These are phyloP conservation scores for Aureobasidium melanogenum DNA, from an alignment of 2,329 filamentous ascomycete genomes.

Conservation along the genomic window DNA sequence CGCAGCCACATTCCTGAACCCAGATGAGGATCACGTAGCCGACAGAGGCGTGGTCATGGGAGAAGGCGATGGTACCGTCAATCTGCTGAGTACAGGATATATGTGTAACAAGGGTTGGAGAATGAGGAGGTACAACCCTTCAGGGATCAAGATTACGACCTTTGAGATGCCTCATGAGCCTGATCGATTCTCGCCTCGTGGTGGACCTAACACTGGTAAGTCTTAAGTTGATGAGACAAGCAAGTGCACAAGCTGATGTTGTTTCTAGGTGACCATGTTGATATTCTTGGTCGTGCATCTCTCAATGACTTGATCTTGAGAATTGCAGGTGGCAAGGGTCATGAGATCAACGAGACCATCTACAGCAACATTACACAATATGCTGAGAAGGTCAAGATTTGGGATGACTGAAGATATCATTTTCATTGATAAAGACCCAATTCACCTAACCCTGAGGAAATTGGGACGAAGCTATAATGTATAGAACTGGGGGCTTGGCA, in stretches of 20 bases:
- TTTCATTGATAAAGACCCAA: not conserved
- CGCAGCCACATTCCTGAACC: conserved; percentile 56
- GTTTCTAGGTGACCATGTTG: conserved; percentile 73
- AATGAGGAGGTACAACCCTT: conserved; percentile 88
- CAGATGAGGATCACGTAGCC: conserved; percentile 56
- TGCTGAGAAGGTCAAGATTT: conserved; percentile 73
- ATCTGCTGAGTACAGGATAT: conserved; percentile 82
- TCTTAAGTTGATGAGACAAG: not conserved
- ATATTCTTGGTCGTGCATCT: conserved; percentile 81
- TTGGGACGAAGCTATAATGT: not conserved
- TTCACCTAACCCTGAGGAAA: not conserved
- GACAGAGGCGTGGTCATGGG: conserved; percentile 94
- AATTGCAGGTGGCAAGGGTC: conserved; percentile 76
- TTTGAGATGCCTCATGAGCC: conserved; percentile 97
- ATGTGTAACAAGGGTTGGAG: conserved; percentile 97
- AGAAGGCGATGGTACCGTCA: conserved; percentile 93
- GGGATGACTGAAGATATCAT: conserved; percentile 45
- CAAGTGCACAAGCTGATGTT: not conserved
- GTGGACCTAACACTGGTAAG: conserved; percentile 54
- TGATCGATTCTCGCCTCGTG: conserved; percentile 77
- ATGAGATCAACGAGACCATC: conserved; percentile 67
- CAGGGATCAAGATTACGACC: conserved; percentile 68
- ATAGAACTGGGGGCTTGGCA: not conserved
- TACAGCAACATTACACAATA: conserved; percentile 77
- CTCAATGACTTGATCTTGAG: conserved; percentile 85